Base-by-base conservation (phyloP, 306 rosid genomes). In the Medicago truncatula region DNA sequence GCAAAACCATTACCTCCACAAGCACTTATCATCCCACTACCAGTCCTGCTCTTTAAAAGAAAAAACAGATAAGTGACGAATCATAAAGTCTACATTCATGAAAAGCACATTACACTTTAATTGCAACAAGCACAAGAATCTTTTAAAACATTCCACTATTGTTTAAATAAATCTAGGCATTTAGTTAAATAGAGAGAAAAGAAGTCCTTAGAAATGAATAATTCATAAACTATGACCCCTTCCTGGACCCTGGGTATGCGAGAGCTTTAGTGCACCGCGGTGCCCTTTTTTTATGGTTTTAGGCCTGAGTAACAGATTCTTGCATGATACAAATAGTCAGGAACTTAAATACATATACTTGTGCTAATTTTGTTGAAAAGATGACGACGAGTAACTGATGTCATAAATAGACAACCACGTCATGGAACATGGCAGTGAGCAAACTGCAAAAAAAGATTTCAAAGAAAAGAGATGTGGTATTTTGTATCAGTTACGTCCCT, bases 1-100 rank as follows among this genome's bases (percentile, higher is more conserved):
- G 83, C 88, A 50, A 47, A 78, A 67, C 88, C 88, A 58, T 81
- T 46, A 67, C 88, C 88, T 53, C 88, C 88, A 40, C 88, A 81
- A 75, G 88, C 85, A 81, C 85, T 81, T 70, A 85, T 81, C 50
- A 75, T 68, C 71, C 88, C 88, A 74, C 67, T 74, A 20, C 88
- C 88, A 70, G 60, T 81, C 88, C 88, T 85, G 86, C 76, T 81
- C 86, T 76, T 85, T 69, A 36, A 40, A 80, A 25, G 20, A 67
- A 80, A 44, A 60, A 52, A 52, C 57, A 69, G 49, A 73, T 81
- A 64, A 77, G 76, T 69, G 49, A 18, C 36, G 41, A 53, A 34
- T 61, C 61, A 68, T 57, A 44, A 38, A 70, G 64, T 25, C 62
- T 52, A 81, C 6, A 68, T 23, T 74, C 54, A 70, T 36, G 57